Percentiles rank a stretch among this genome's conserved stretches.
phyloP scores from a whole-genome alignment of 202 grass and related monocot genomes.

The Bolboschoenoplectus hybrid region DNA sequence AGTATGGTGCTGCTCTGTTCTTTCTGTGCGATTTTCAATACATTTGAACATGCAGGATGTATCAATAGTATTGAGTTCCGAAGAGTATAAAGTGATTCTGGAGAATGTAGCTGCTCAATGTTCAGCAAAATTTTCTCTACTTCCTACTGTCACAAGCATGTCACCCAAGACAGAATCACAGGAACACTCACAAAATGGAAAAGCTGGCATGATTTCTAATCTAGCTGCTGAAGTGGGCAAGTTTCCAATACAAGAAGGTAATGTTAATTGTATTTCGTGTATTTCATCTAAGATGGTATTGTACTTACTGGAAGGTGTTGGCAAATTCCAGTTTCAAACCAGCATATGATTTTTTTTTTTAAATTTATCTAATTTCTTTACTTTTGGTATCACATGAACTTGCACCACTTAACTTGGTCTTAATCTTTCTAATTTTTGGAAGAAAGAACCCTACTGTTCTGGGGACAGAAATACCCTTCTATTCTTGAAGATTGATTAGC shows the following conservation, averaged over 20 bases:
- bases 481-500: slow-evolving; percentile 17
- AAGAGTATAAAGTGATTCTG: slow-evolving; percentile 79
- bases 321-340: slow-evolving; percentile 1
- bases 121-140: slow-evolving; percentile 73
- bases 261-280: neutral
- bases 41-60: slow-evolving; percentile 63
- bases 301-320: slow-evolving; percentile 6
- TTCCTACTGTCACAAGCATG: slow-evolving; percentile 65
- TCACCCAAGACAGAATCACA: slow-evolving; percentile 42
- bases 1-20: neutral
- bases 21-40: slow-evolving; percentile 38
- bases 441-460: neutral
- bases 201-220: slow-evolving; percentile 49
- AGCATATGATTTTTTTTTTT: no score
- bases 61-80: slow-evolving; percentile 88
- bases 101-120: slow-evolving; percentile 75
- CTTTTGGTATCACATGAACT: slow-evolving; percentile 25
- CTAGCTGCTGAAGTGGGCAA: slow-evolving; percentile 62
- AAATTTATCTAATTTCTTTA: neutral
- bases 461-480: neutral
- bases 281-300: neutral
- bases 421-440: neutral
- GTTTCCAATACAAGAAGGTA: slow-evolving; percentile 64
- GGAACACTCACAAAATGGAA: slow-evolving; percentile 48
- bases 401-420: neutral